Percentiles rank a stretch among this genome's conserved stretches.
These are phyloP conservation scores for Eucalyptus cloeziana DNA, from an alignment of 345 rosid genomes.

Conservation along the genomic window DNA sequence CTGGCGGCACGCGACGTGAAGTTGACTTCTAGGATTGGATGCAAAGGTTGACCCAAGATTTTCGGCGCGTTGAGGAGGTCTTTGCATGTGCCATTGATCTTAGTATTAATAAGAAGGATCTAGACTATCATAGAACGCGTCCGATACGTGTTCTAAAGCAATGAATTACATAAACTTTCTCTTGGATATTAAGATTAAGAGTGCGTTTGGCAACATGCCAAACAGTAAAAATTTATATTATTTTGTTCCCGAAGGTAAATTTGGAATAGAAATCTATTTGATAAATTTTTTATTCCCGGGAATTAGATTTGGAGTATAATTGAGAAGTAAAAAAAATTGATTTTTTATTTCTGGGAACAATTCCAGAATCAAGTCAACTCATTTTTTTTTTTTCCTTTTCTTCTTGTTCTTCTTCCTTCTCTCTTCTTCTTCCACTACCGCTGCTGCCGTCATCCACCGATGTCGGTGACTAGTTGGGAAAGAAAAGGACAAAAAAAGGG, in stretches of 20 bases:
- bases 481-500: rapidly evolving
- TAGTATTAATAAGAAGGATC: not conserved
- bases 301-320: no score
- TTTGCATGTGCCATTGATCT: not conserved
- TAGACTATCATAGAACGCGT: not conserved
- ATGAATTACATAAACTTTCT: not conserved
- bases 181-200: not conserved
- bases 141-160: not conserved
- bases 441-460: no score
- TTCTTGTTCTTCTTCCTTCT: not conserved
- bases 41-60: not conserved
- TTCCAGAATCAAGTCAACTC: no score
- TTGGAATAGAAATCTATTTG: rapidly evolving
- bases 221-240: no score
- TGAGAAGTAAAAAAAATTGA: no score
- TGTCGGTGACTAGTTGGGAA: no score
- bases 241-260: no score
- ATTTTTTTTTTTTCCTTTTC: no score
- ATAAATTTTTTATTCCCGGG: no score
- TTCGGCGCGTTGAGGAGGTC: not conserved
- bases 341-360: no score
- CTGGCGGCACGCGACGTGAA: not conserved
- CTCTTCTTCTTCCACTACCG: not conserved
- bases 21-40: not conserved
- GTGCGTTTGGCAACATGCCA: not conserved